These are phyloP conservation scores for Choricystis sp. DNA, from an alignment of 139 green algal species.

Conservation along the genomic window DNA sequence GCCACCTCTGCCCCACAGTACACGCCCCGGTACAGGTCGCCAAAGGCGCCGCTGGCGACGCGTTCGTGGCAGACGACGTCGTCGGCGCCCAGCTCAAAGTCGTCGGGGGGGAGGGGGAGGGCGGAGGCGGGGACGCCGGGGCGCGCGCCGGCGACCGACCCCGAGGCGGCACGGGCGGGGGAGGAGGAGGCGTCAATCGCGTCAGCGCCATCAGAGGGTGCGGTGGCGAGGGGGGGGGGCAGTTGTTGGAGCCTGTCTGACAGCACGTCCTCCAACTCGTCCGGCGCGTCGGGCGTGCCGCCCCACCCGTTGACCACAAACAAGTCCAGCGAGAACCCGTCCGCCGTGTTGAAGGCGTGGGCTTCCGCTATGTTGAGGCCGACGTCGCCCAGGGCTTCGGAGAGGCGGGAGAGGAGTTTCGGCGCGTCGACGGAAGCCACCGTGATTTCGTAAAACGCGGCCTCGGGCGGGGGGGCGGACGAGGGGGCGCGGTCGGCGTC, in stretches of 20 bases:
- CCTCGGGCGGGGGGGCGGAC: slow-evolving; percentile 6
- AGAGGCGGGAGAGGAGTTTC: slow-evolving; percentile 76
- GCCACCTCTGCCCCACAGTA: slow-evolving; percentile 98
- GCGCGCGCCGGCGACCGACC: neutral
- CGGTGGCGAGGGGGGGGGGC: slow-evolving; percentile 33
- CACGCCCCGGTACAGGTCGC: slow-evolving; percentile 78
- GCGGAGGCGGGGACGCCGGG: neutral
- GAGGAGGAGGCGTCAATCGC: neutral
- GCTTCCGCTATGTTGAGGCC: slow-evolving; percentile 95
- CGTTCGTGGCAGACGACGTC: slow-evolving; percentile 75
- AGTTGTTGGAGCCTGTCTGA: slow-evolving; percentile 56
- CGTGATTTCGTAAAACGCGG: slow-evolving; percentile 79
- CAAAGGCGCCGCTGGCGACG: slow-evolving; percentile 80
- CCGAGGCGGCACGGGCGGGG: neutral
- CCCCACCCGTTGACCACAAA: slow-evolving; percentile 87
- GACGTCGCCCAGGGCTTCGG: slow-evolving; percentile 71
- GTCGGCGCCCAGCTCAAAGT: slow-evolving; percentile 88
- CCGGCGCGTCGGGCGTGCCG: slow-evolving; percentile 19
- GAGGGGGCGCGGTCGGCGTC: slow-evolving; percentile 11
- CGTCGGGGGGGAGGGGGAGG: slow-evolving; percentile 24
- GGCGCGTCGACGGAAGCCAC: slow-evolving; percentile 77
- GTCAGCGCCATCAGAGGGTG: slow-evolving; percentile 19
- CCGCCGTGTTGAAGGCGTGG: slow-evolving; percentile 93
- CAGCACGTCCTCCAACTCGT: slow-evolving; percentile 57
- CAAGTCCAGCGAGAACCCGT: slow-evolving; percentile 87